A percentile compares a stretch with the other conserved stretches of the same genome.
Conservation (phyloP, 2,329 filamentous ascomycete species). For the Sporothrix mexicana region DNA sequence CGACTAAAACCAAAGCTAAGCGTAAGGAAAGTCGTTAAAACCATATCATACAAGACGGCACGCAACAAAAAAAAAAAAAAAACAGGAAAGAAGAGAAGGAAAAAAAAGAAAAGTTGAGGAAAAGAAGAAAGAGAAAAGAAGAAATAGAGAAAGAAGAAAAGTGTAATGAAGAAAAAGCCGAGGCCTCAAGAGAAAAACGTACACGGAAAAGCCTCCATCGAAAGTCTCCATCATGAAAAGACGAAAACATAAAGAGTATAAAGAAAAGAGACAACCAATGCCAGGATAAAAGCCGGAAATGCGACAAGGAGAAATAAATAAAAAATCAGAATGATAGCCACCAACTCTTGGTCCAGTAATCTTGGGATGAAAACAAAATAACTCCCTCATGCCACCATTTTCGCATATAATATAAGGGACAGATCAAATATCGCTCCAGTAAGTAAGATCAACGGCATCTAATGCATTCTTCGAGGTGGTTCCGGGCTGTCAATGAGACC, state of each 20-base stretch:
- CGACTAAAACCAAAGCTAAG: background rate
- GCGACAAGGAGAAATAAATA: background rate
- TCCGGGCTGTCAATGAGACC: slow-evolving; percentile 66
- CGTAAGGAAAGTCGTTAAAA: slow-evolving; percentile 11
- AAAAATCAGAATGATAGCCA: background rate
- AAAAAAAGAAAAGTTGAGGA: background rate
- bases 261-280: background rate
- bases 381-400: background rate
- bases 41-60: slow-evolving; percentile 14
- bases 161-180: slow-evolving; percentile 2
- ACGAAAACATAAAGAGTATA: too few relatives aligned
- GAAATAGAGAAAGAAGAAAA: background rate
- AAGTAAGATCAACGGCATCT: background rate
- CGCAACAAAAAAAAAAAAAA: slow-evolving; percentile 3
- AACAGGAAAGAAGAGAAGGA: slow-evolving; percentile 6
- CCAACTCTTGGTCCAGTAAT: background rate
- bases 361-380: background rate
- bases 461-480: slow-evolving; percentile 37
- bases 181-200: background rate
- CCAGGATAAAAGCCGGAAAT: background rate
- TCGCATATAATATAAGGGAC: too few relatives aligned
- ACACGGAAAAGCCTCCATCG: background rate
- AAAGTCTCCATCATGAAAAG: background rate
- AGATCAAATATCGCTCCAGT: too few relatives aligned
- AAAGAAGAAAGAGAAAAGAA: slow-evolving; percentile 4